Evolutionary conservation across 2,329 filamentous ascomycete genomes (phyloP).

Genomic region (Incumbomyces delicatus): DNA sequence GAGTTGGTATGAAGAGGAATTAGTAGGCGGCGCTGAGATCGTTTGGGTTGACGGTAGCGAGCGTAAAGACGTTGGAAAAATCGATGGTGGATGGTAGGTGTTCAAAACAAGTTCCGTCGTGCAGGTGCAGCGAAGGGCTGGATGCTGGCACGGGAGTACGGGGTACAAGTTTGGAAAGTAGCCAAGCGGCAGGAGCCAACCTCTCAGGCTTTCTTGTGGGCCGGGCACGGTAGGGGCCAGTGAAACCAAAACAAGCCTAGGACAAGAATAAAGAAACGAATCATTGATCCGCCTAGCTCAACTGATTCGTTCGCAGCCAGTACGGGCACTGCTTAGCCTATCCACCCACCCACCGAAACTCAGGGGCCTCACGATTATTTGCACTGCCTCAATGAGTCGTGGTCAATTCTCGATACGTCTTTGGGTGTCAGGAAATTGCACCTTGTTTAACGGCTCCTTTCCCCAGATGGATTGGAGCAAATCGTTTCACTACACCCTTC

Average conservation of each 20-base stretch:
- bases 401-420: background rate
- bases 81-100: background rate
- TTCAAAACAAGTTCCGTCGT: background rate
- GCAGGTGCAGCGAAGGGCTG: constrained; percentile 3
- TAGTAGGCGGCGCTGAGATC: background rate
- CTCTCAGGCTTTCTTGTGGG: background rate
- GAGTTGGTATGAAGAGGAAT: background rate
- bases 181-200: background rate
- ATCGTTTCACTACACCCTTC: no score
- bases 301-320: background rate
- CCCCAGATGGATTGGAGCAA: no score
- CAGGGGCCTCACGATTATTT: constrained; percentile 1
- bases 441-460: background rate
- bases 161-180: background rate
- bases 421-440: background rate
- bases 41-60: constrained; percentile 4
- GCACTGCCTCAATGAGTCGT: constrained; percentile 2
- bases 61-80: constrained; percentile 2
- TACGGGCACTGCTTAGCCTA: background rate
- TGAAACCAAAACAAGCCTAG: background rate
- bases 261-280: background rate
- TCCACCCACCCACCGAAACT: background rate
- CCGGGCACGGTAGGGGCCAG: background rate
- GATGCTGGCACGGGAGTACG: background rate
- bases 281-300: background rate